Evolutionary conservation across 2,329 filamentous ascomycete species (phyloP), one percentile per base, ranked within the genome.

Genomic region (Trichoderma hamatum): DNA sequence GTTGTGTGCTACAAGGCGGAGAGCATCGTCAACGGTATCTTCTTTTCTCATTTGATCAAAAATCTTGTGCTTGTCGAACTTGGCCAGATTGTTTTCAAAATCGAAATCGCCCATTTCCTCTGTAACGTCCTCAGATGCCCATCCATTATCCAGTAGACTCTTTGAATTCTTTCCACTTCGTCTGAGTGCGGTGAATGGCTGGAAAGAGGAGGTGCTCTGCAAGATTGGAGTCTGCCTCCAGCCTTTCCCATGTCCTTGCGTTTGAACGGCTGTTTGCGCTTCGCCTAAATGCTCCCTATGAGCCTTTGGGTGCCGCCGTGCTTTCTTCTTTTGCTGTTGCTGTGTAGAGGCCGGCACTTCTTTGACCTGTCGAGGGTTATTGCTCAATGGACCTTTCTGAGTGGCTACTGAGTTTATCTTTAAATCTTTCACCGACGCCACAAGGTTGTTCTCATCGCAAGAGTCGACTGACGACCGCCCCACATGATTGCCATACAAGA

Each of bases 41-140:
- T 96, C 93, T 73, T 92, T 93, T 70, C 93, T 87, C 79, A 98
- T 96, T 79, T 97, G 91, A 72, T 95, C 92, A 77, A 99, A 99
- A 10, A 98, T 89, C 1, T 90, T 90, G 68, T 91, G 89, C 82
- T 98, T 98, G 82, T 98, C 94, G 75, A 98, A 98, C 76, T 97
- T 97, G 58, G 93, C 94, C 36, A 98, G 84, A 72, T 94, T 94
- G 67, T 89, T 90, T 74, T 92, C 90, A 75, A 98, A 98, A 79
- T 98, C 95, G 74, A 98, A 98, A 71, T 98, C 96, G 13, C 92
- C 93, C 84, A 96, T 88, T 77, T 96, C 95, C 80, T 98, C 96
- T 0, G 93, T 97, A 26, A 95, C 94, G 76, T 98, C 95, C 77
- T 97, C 96, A 0, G 95, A 97, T 4, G 93, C 94, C 94, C 95